Base-by-base conservation (phyloP, 768 basidiomycete genomes). In the Kwoniella bestiolae region DNA sequence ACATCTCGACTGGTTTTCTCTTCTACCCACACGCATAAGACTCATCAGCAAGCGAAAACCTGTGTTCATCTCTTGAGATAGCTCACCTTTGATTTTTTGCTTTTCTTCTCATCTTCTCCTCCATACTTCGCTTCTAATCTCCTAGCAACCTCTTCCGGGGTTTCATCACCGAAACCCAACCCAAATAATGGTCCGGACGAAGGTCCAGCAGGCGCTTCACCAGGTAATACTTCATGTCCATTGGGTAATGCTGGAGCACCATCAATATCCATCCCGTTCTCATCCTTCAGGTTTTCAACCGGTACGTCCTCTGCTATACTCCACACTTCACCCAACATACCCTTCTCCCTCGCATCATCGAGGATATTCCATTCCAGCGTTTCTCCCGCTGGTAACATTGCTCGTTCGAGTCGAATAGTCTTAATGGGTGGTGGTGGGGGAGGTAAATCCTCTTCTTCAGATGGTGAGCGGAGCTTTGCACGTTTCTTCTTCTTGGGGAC, bases 1-100 rank as follows among this genome's bases (percentile, higher is more conserved):
- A 99, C 76, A 90, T 91, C 23, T 87, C 82, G 0, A 84, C 83
- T 1, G 81, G 78, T 44, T 74, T 76, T 32, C 66, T 62, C 59
- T 70, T 68, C 16, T 57, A 62, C 62, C 56, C 16, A 50, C 5
- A 14, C 4, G 25, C 23, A 34, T 26, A 29, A 53, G 11, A 28
- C 23, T 9, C 28, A 18, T 29, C 28, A 18, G 28, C 14, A 34
- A n/a, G 8, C 16, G 23, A 25, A 2, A 9, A 34, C 28, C 7
- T 53, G 14, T 31, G 9, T n/a, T 53, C 18, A 25, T 47, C 46
- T n/a, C 46, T 8, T 25, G 46, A 23, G 11, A 23, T 14, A 31
- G 60, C 72, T 51, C 29, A 79, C 73, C 31, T 59, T 60, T 16
- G 57, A 50, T 57, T 67, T 70, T 35, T 70, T 67, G 18, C 32